These are phyloP conservation scores for Ocimum tenuiflorum DNA, from an alignment of 257 asterid species.

Conservation along the genomic window DNA sequence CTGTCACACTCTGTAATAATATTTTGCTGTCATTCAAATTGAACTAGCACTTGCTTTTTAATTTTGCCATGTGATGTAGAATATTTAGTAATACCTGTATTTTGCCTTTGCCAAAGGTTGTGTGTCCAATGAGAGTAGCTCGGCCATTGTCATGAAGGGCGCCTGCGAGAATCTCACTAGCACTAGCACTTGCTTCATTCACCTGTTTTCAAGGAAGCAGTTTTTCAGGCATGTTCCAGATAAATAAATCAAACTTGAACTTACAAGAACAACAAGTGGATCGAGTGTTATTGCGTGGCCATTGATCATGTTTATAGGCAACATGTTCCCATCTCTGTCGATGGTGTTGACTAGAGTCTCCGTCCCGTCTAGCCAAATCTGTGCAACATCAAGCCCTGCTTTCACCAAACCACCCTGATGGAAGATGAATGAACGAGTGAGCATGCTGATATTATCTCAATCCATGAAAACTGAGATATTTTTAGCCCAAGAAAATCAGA, in stretches of 20 bases:
- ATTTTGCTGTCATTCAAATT: neutral
- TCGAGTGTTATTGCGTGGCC: slow-evolving; percentile 83
- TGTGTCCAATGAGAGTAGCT: slow-evolving; percentile 77
- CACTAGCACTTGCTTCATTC: slow-evolving; percentile 94
- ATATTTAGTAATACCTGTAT: slow-evolving; percentile 94
- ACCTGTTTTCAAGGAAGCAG: slow-evolving; percentile 37
- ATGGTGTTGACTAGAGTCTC: slow-evolving; percentile 87
- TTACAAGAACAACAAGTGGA: slow-evolving; percentile 84
- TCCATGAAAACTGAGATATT: too few species aligned
- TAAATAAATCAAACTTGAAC: slow-evolving; percentile 13
- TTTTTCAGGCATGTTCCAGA: neutral
- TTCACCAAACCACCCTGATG: slow-evolving; percentile 93
- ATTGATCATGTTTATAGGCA: slow-evolving; percentile 63
- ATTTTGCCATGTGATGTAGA: too few species aligned
- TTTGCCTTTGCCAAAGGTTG: slow-evolving; percentile 88
- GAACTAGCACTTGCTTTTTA: too few species aligned
- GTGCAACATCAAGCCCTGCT: slow-evolving; percentile 95
- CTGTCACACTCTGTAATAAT: slow-evolving; percentile 77
- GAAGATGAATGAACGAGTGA: too few species aligned
- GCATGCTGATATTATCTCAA: too few species aligned
- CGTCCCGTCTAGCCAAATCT: slow-evolving; percentile 85
- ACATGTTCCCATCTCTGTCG: slow-evolving; percentile 70
- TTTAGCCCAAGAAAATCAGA: neutral
- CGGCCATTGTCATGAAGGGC: slow-evolving; percentile 95
- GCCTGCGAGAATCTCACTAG: slow-evolving; percentile 93